These are phyloP conservation scores for Hypoxylon sp. DNA, from an alignment of 2,329 filamentous ascomycete species.

Conservation along the genomic window DNA sequence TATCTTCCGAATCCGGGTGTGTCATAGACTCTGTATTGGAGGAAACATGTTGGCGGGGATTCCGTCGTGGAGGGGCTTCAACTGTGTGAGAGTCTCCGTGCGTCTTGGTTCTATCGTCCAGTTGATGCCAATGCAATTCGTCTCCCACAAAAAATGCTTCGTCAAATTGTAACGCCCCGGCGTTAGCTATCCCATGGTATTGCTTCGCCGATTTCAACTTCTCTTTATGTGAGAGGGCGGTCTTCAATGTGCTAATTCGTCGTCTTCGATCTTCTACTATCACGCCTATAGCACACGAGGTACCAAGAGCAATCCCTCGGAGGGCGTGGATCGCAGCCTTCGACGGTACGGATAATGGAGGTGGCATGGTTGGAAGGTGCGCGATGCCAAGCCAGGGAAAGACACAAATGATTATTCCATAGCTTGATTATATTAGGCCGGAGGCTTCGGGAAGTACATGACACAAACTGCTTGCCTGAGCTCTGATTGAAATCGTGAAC, in stretches of 20 bases:
- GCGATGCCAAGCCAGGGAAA: constrained; percentile 40
- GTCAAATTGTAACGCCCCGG: constrained; percentile 36
- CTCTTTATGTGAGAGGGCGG: constrained; percentile 67
- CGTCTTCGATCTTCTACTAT: constrained; percentile 71
- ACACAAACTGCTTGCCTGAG: background rate
- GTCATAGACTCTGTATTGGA: background rate
- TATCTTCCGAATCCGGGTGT: background rate
- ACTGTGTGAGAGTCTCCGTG: background rate
- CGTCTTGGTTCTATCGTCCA: constrained; percentile 8
- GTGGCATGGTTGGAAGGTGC: constrained; percentile 58
- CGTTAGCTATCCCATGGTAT: constrained; percentile 49
- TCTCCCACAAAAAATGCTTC: constrained; percentile 32
- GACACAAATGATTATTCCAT: constrained; percentile 19
- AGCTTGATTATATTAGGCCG: constrained; percentile 25
- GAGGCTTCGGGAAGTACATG: constrained; percentile 1
- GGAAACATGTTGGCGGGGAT: background rate
- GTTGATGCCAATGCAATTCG: constrained; percentile 45
- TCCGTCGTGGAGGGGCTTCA: background rate
- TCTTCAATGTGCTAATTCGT: constrained; percentile 66
- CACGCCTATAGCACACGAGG: constrained; percentile 69
- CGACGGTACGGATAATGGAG: constrained; percentile 66
- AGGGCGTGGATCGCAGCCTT: constrained; percentile 70
- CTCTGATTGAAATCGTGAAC: constrained; percentile 1
- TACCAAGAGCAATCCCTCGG: constrained; percentile 69
- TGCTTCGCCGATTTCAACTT: constrained; percentile 62